These are phyloP conservation scores for Boletus sensibilis DNA, from an alignment of 768 basidiomycete species.

Conservation along the genomic window DNA sequence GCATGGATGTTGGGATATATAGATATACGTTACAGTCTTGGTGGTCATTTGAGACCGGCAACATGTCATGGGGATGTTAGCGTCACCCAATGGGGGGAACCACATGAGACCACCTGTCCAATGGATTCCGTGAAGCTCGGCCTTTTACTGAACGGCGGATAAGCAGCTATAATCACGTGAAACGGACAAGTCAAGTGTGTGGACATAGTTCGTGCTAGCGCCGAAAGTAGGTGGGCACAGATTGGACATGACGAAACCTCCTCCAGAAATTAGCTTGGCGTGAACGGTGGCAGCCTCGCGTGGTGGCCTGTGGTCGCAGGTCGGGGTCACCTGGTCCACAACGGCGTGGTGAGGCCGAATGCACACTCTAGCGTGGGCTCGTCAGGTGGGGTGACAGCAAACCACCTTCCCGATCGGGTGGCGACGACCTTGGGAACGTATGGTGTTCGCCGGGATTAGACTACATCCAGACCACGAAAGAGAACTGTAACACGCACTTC, in stretches of 20 bases:
- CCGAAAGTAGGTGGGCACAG: background rate
- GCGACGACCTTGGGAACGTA: background rate
- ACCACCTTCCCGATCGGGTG: background rate
- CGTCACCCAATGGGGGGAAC: background rate
- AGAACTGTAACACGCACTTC: too few relatives aligned
- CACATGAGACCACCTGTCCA: background rate
- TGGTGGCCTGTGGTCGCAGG: background rate
- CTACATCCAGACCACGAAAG: background rate
- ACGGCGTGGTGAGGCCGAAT: background rate
- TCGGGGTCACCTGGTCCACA: background rate
- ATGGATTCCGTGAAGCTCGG: background rate
- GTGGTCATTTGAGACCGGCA: background rate
- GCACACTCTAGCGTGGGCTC: background rate
- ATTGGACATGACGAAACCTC: background rate
- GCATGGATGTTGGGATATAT: background rate
- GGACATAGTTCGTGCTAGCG: background rate
- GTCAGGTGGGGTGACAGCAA: background rate
- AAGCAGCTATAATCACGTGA: background rate
- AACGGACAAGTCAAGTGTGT: background rate
- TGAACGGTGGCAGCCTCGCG: background rate
- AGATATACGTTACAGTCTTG: background rate
- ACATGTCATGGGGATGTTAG: background rate
- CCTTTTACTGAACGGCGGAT: background rate
- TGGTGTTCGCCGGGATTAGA: background rate
- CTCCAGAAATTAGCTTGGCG: too few relatives aligned